phyloP scores from a whole-genome alignment of 2,329 filamentous ascomycete genomes.

The Lizonia empirigonia region DNA sequence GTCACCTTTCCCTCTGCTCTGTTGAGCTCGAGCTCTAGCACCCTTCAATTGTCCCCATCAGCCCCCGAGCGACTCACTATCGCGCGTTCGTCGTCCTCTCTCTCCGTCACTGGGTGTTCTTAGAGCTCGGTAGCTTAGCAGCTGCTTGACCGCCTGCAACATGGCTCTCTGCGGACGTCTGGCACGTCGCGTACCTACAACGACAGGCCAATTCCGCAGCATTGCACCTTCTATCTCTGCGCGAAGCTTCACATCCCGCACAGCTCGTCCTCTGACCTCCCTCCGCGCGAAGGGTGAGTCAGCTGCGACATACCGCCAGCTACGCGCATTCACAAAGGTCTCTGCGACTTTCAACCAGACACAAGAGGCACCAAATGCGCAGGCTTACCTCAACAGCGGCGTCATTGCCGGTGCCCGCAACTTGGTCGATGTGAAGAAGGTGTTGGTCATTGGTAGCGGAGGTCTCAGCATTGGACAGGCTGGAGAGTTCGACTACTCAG shows the following conservation, averaged over 20 bases:
- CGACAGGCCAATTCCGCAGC: slow-evolving; percentile 42
- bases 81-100: slow-evolving; percentile 27
- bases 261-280: slow-evolving; percentile 39
- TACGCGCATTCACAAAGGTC: slow-evolving; percentile 48
- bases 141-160: slow-evolving; percentile 39
- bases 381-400: slow-evolving; percentile 88
- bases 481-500: slow-evolving; percentile 98
- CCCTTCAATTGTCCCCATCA: slow-evolving; percentile 36
- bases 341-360: slow-evolving; percentile 49
- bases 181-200: slow-evolving; percentile 48
- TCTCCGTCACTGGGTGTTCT: slow-evolving; percentile 21
- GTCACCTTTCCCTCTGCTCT: slow-evolving; percentile 36
- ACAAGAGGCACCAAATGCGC: slow-evolving; percentile 77
- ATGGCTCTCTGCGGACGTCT: slow-evolving; percentile 52
- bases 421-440: slow-evolving; percentile 91
- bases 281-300: slow-evolving; percentile 41
- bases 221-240: slow-evolving; percentile 36
- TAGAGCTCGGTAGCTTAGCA: slow-evolving; percentile 42
- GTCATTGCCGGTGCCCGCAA: slow-evolving; percentile 77
- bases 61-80: slow-evolving; percentile 25
- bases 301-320: slow-evolving; percentile 40
- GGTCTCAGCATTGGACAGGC: slow-evolving; percentile 96
- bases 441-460: slow-evolving; percentile 93
- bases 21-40: slow-evolving; percentile 38
- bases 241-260: slow-evolving; percentile 42